Evolutionary conservation across 495 filamentous ascomycete species (phyloP), one percentile per base, ranked within the genome.

Genomic region (Paragyromitra xinjiangensis): DNA sequence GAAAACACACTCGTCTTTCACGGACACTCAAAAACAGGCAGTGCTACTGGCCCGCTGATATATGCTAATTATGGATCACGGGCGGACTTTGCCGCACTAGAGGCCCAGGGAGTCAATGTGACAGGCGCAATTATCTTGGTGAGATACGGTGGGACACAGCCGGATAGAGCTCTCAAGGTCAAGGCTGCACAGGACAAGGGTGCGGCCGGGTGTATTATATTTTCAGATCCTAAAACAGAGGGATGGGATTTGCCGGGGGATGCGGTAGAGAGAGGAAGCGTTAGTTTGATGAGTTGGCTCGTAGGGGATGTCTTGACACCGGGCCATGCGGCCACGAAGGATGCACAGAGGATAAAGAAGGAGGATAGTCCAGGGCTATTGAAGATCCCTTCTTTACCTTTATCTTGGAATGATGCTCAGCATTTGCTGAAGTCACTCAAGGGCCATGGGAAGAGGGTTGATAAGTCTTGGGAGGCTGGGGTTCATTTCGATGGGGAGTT

Each of bases 1-100:
- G 85, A 87, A 68, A 89, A 93, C 78, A 93, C 92, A 0, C 85
- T 86, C 34, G 89, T 88, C 14, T 99, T 97, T 77, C 95, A 99
- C 82, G 95, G 92, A 0, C 91, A 95, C 82, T 97, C 94, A 12
- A 92, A 91, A 80, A 88, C 92, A 7, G 95, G 95, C 26, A 93
- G 94, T 80, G 94, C 95, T 29, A 92, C 88, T n/a, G 95, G 96
- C 0, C 94, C 91, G n/a, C 83, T 99, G 65, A 88, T 99, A 1
- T 99, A 97, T 81, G 96, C 92, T 26, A 97, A 98, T 81, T 96
- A 94, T 79, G 95, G 96, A 14, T 91, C 92, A 64, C 88, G 88
- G 56, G 90, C 92, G 63, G 95, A 99, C 81, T 98, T 95, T 81
- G 84, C 91, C 81, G 82, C 82, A 63, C 84, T 99, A 34, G 84